phyloP scores from a whole-genome alignment of 306 rosid genomes.

The Lathyrus sativus region DNA sequence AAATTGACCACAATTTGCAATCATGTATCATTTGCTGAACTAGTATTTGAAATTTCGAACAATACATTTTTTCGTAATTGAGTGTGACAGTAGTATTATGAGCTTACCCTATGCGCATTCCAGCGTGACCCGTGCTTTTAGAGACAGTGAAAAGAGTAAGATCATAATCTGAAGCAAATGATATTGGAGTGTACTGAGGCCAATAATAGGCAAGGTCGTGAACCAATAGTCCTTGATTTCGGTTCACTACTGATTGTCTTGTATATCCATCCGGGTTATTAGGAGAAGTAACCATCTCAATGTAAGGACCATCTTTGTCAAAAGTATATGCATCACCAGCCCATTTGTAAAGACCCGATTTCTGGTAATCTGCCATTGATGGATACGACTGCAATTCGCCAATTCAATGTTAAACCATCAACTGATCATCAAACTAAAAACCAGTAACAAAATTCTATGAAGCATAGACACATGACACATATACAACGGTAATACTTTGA shows the following conservation, averaged over 20 bases:
- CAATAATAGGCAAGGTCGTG: constrained; percentile 93
- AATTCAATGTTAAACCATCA: constrained; percentile 29
- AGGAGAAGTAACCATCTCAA: constrained; percentile 88
- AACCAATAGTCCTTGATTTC: constrained; percentile 57
- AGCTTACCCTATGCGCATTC: constrained; percentile 84
- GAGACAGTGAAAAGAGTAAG: constrained; percentile 78
- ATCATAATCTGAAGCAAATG: constrained; percentile 62
- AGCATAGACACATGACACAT: background rate
- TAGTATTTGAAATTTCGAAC: background rate
- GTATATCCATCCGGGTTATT: constrained; percentile 87
- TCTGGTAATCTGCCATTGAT: constrained; percentile 65
- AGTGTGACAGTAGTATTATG: background rate
- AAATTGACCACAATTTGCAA: background rate
- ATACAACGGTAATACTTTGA: background rate
- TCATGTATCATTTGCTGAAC: background rate
- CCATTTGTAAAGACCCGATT: constrained; percentile 90
- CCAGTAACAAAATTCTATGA: background rate
- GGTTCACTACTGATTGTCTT: constrained; percentile 60
- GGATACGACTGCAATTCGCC: constrained; percentile 72
- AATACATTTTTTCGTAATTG: background rate
- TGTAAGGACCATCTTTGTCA: constrained; percentile 59
- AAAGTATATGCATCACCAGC: constrained; percentile 69
- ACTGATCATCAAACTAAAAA: constrained; percentile 2
- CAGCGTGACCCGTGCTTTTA: constrained; percentile 88
- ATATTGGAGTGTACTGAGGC: constrained; percentile 92